Base-by-base conservation (phyloP, 352 stramenopile genomes). In the Globisporangium cylindrosporum region DNA sequence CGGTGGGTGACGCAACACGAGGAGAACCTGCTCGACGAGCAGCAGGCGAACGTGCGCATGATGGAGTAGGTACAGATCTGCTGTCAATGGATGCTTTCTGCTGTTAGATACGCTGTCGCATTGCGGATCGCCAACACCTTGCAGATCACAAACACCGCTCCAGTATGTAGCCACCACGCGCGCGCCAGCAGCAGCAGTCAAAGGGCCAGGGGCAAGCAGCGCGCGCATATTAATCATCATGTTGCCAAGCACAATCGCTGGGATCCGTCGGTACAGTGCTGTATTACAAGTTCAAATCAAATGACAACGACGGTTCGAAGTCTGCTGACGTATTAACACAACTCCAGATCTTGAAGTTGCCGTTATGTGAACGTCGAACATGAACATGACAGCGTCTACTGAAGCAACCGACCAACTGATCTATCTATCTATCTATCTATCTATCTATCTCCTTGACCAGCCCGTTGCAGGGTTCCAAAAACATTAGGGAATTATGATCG, bases 1-100 rank as follows among this genome's bases (percentile, higher is more conserved):
- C 78, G 74, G 64, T 93, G 85, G 85, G 65, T 88, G 14, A 32
- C 79, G 34, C 78, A 88, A 65, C 84, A 89, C 70, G 75, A 90
- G 59, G 81, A 93, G 71, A 82, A 92, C 65, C 65, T 78, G 9
- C 25, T 32, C 43, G 27, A 66, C 48, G 60, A 49, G 29, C 70
- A 70, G 48, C 54, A 41, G 25, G 25, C 41, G 15, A 41, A 59
- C 18, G 18, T 58, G 15, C 34, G 36, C 41, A 59, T 41, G 49
- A 46, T 59, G 46, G 27, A n/a, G 49, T 25, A 24, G 53, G 53
- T 59, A 24, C 53, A 22, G 43, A 51, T 51, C 43, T 51, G 43
- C 18, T 22, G 43, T n/a, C 7, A 24, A 24, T 51, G 43, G 43
- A 51, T 51, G 5, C 10, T 51, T 51, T 51, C 43, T 51, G 43